A percentile compares a stretch with the other conserved stretches of the same genome.
Conservation (phyloP, 176 grass and related monocot species). For the Coix lacrymajobi region DNA sequence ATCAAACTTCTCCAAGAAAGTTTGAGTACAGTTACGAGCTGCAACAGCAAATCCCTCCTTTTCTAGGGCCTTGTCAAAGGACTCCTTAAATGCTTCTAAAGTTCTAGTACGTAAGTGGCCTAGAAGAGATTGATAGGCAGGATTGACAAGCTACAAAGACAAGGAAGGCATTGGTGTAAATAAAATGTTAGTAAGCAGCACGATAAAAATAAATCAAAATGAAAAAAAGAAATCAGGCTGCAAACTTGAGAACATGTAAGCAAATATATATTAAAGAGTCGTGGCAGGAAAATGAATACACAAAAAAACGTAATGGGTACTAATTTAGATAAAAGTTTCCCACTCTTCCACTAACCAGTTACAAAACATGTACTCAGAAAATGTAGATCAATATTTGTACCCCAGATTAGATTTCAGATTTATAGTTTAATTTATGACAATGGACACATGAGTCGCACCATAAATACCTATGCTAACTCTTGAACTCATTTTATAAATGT, state of each 20-base stretch:
- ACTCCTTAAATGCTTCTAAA: constrained; percentile 73
- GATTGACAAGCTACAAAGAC: constrained; percentile 75
- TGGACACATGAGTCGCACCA: neutral
- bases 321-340: neutral
- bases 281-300: neutral
- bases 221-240: neutral
- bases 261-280: neutral
- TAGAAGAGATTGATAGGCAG: constrained; percentile 85
- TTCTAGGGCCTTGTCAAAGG: constrained; percentile 74
- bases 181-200: neutral
- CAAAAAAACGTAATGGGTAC: neutral
- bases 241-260: neutral
- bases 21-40: constrained; percentile 46
- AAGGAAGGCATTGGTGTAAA: constrained; percentile 13
- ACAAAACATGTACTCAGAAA: neutral
- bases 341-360: neutral
- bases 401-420: neutral
- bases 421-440: neutral
- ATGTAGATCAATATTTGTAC: neutral
- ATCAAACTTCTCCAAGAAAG: constrained; percentile 79
- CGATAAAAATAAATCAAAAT: neutral
- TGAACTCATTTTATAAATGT: neutral
- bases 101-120: constrained; percentile 72
- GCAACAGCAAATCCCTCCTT: constrained; percentile 79
- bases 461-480: neutral